Percentiles rank a stretch among this genome's conserved stretches.
Evolutionary conservation across 192 early-diverging fungal species (phyloP).

Genomic region (Coemansia javaensis): DNA sequence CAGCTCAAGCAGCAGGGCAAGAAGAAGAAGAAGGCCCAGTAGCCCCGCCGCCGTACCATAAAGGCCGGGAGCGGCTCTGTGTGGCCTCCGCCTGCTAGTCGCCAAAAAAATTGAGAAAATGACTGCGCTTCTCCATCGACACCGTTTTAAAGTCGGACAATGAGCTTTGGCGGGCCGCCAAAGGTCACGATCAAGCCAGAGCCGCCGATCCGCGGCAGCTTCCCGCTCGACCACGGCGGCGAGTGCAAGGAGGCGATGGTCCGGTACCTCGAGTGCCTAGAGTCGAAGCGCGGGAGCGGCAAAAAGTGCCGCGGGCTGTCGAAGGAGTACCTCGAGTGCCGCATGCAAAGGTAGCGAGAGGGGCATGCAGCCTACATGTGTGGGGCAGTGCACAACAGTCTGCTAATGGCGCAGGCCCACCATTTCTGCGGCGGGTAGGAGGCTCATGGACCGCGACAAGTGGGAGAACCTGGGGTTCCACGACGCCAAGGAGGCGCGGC

Average conservation of each 20-base stretch:
- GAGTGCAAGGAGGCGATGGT: slow-evolving; percentile 80
- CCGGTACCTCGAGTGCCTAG: slow-evolving; percentile 74
- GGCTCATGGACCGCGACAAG: slow-evolving; percentile 48
- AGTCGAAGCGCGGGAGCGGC: slow-evolving; percentile 65
- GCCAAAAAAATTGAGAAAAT: slow-evolving; percentile 42
- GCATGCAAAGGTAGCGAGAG: slow-evolving; percentile 71
- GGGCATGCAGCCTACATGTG: too few relatives aligned
- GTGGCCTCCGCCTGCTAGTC: too few relatives aligned
- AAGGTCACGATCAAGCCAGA: slow-evolving; percentile 58
- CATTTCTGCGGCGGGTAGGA: slow-evolving; percentile 11
- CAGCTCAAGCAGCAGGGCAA: slow-evolving; percentile 44
- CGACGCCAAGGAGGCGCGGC: slow-evolving; percentile 2
- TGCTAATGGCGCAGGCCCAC: too few relatives aligned
- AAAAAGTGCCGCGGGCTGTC: slow-evolving; percentile 66
- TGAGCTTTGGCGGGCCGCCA: slow-evolving; percentile 75
- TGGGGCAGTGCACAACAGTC: too few relatives aligned
- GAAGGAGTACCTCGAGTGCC: slow-evolving; percentile 78
- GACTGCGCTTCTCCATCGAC: slow-evolving; percentile 24
- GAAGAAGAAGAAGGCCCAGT: slow-evolving; percentile 10
- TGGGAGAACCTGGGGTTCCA: slow-evolving; percentile 52
- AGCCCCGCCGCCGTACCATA: background rate
- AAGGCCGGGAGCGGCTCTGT: background rate
- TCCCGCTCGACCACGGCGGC: slow-evolving; percentile 84
- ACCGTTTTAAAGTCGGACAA: slow-evolving; percentile 16
- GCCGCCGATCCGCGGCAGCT: slow-evolving; percentile 84